Conservation (phyloP, 1,139 yeast genomes). For the Pichia sp. region DNA sequence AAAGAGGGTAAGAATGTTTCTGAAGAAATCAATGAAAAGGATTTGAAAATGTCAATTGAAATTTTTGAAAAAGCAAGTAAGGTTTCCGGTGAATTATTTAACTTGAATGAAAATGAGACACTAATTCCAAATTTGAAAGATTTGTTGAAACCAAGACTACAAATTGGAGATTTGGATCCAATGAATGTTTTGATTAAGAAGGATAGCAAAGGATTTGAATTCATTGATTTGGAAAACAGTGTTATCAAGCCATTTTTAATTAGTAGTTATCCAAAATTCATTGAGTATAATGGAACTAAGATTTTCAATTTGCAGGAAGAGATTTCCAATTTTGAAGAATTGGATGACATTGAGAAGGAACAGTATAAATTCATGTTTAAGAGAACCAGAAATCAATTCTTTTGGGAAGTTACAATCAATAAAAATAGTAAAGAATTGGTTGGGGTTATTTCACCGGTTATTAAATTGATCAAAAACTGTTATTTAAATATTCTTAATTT, state of each 20-base stretch:
- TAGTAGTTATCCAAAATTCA: constrained; percentile 72
- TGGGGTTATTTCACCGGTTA: constrained; percentile 72
- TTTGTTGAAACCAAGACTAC: constrained; percentile 67
- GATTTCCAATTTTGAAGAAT: constrained; percentile 58
- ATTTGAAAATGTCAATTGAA: constrained; percentile 35
- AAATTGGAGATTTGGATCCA: constrained; percentile 83
- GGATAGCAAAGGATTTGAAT: constrained; percentile 36
- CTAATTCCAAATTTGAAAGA: constrained; percentile 46
- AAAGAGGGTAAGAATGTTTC: constrained; percentile 40
- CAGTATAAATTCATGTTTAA: constrained; percentile 82
- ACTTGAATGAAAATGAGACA: constrained; percentile 36
- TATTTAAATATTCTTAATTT: constrained; percentile 60
- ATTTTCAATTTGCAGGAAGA: constrained; percentile 70
- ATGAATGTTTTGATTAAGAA: constrained; percentile 62
- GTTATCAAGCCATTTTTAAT: constrained; percentile 75
- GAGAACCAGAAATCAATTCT: constrained; percentile 83
- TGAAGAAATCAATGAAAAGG: constrained; percentile 22
- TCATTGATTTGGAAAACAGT: constrained; percentile 78
- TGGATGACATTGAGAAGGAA: constrained; percentile 67
- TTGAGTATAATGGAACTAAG: constrained; percentile 83
- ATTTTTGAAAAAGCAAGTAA: constrained; percentile 55
- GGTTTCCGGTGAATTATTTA: constrained; percentile 51
- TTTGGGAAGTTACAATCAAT: constrained; percentile 77
- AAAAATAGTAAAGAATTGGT: constrained; percentile 58
- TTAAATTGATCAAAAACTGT: constrained; percentile 61